Conservation (phyloP, 106 monocot genomes). For the Apostasia ramifera region DNA sequence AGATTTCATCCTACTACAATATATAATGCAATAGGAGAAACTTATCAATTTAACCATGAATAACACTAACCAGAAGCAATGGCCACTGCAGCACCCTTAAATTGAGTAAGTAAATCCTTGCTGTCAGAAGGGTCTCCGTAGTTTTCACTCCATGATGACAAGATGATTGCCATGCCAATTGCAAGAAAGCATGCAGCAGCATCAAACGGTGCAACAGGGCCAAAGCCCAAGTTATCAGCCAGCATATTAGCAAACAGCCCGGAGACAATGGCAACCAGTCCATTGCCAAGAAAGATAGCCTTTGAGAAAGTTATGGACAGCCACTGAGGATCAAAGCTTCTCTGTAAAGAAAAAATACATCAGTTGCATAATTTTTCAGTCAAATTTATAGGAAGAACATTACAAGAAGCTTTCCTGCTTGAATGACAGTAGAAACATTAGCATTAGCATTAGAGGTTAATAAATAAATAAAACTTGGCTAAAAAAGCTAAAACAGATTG, state of each 20-base stretch:
- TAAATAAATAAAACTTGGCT: too few relatives aligned
- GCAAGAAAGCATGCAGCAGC: conserved; percentile 92
- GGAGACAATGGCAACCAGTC: conserved; percentile 73
- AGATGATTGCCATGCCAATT: conserved; percentile 89
- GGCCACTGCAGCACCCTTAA: conserved; percentile 78
- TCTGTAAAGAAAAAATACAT: conserved; percentile 41
- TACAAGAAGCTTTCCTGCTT: too few relatives aligned
- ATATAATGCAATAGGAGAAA: too few relatives aligned
- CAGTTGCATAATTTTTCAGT: neutral
- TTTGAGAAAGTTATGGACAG: conserved; percentile 96
- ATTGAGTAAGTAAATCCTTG: conserved; percentile 75
- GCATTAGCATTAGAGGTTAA: too few relatives aligned
- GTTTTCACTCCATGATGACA: conserved; percentile 88
- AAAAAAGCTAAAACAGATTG: too few relatives aligned
- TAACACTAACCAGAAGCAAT: conserved; percentile 80
- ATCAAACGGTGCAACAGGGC: conserved; percentile 95
- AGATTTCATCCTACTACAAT: too few relatives aligned
- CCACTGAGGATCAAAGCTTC: conserved; percentile 95
- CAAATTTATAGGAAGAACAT: too few relatives aligned
- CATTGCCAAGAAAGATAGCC: conserved; percentile 99
- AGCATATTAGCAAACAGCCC: conserved; percentile 83
- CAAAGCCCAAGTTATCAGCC: conserved; percentile 83
- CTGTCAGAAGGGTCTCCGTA: conserved; percentile 92
- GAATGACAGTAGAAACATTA: too few relatives aligned
- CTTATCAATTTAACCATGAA: neutral